Percentiles rank a stretch among this genome's conserved stretches.
phyloP scores from a whole-genome alignment of 2,329 filamentous ascomycete species.

The Ceratocystis harringtonii region DNA sequence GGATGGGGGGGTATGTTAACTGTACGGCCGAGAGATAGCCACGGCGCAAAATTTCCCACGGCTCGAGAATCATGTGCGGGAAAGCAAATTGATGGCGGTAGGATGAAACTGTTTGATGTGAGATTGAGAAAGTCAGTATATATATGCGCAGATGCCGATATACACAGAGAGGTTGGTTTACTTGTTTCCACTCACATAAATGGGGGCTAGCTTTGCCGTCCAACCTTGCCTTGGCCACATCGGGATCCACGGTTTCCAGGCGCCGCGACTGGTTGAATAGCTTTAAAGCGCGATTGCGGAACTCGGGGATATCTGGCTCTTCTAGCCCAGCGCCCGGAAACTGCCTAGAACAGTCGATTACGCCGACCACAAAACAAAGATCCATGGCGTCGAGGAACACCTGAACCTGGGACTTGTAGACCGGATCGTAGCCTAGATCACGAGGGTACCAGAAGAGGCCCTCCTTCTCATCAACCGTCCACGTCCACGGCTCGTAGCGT shows the following conservation, averaged over 20 bases:
- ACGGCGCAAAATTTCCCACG: not conserved
- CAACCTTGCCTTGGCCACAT: not conserved
- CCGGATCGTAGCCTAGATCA: not conserved
- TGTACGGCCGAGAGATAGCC: not conserved
- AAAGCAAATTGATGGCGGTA: not conserved
- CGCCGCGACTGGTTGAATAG: not conserved
- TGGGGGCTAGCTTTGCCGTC: not conserved
- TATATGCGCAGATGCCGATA: not conserved
- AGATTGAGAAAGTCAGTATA: not conserved
- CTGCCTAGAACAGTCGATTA: not conserved
- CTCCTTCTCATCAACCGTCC: not conserved
- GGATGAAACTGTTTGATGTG: not conserved
- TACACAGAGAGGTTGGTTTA: not conserved
- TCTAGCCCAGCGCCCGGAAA: not conserved
- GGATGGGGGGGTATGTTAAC: not conserved
- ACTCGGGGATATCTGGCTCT: not conserved
- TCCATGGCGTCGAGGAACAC: constrained; percentile 6
- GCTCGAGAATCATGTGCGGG: not conserved
- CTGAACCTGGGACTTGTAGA: not conserved
- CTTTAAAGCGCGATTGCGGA: not conserved
- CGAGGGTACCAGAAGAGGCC: not conserved
- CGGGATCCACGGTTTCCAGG: not conserved
- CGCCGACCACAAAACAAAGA: constrained; percentile 4
- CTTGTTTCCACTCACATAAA: not conserved
- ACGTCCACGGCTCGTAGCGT: constrained; percentile 2